Evolutionary conservation across 139 green algal genomes (phyloP).

Genomic region (Chara braunii): DNA sequence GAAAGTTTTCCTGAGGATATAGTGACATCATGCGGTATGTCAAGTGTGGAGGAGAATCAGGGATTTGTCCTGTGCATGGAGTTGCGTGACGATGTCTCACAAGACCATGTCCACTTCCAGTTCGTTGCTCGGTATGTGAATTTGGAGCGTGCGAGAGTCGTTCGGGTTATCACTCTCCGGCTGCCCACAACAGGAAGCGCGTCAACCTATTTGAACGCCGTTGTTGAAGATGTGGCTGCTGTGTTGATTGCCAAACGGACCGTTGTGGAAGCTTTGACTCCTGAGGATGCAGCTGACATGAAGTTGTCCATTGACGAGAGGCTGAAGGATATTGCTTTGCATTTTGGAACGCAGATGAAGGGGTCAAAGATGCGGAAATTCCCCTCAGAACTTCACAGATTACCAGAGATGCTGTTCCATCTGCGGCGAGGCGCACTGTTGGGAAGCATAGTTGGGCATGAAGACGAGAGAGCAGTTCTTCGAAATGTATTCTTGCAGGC

Average conservation of each 20-base stretch:
- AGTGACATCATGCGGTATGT: constrained; percentile 7
- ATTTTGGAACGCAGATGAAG: too few relatives aligned
- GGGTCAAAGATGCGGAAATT: too few relatives aligned
- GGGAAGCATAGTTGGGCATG: constrained; percentile 27
- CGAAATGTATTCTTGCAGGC: constrained; percentile 39
- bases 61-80: constrained; percentile 27
- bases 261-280: constrained; percentile 27
- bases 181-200: constrained; percentile 19
- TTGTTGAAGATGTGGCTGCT: constrained; percentile 33
- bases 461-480: constrained; percentile 46
- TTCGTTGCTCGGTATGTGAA: constrained; percentile 14
- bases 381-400: constrained; percentile 4
- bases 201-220: constrained; percentile 24
- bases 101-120: constrained; percentile 34
- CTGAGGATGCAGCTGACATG: constrained; percentile 2
- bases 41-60: constrained; percentile 38
- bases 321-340: constrained; percentile 15
- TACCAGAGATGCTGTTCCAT: constrained; percentile 50
- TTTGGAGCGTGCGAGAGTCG: constrained; percentile 1
- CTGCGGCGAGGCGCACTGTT: constrained; percentile 47
- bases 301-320: constrained; percentile 13
- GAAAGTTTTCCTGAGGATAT: constrained; percentile 23
- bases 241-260: constrained; percentile 46
- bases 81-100: constrained; percentile 20
- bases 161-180: constrained; percentile 44